Evolutionary conservation across 2,329 filamentous ascomycete species (phyloP), one percentile per base, ranked within the genome.

Genomic region (Fusarium veterinarium): DNA sequence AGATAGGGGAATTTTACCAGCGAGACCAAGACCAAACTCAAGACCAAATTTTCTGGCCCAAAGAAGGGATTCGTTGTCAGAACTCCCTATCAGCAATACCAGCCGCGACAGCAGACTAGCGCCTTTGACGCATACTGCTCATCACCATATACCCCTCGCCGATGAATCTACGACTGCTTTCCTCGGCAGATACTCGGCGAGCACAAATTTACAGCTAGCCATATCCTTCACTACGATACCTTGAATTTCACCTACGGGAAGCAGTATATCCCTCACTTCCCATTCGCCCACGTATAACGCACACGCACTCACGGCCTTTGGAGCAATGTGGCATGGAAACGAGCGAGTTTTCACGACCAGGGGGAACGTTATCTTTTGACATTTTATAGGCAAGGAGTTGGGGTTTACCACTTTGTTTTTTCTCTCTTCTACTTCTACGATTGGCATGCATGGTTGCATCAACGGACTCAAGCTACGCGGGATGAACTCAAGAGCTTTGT

Each of bases 1-100:
- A 81, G 81, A 72, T 83, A 83, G 80, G 68, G 75, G 51, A 74
- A 74, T 45, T 45, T 59, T 17, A 72, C 74, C 62, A 71, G 71
- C 71, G 55, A 64, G 67, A 69, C 52, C 53, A 73, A 64, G 67
- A 67, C 55, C 52, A 61, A 63, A 44, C 60, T 67, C 59, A 75
- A 53, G 59, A 67, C 62, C 52, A 38, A 61, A 46, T 60, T 60
- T 57, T 60, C 67, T 60, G 35, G 65, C 35, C 51, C 51, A 33
- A 61, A 66, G 31, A 65, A 72, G 53, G 57, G 56, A 14, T 68
- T 67, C 30, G 58, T 72, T 40, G 56, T 63, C 38, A 59, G 44
- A 67, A 60, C 59, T 35, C 67, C 65, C 30, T 64, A 69, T 64
- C 51, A 64, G 20, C 52, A 64, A 30, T 69, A 69, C 30, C 53